Base-by-base conservation (phyloP, 768 basidiomycete species). In the Lentinula raphanica region DNA sequence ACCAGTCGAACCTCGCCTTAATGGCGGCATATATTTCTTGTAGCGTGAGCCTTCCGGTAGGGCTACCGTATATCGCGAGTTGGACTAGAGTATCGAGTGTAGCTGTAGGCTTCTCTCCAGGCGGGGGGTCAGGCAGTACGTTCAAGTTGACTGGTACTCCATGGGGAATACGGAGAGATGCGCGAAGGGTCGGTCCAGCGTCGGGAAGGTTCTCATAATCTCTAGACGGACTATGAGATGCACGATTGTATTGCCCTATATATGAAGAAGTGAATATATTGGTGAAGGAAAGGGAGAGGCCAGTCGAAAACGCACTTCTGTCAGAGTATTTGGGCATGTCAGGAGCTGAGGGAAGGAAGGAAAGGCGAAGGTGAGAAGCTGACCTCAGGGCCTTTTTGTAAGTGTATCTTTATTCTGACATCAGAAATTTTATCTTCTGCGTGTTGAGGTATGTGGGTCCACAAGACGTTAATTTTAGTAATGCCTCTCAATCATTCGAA, bases 1-100 rank as follows among this genome's bases (percentile, higher is more conserved):
- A 88, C 68, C 79, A 88, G 9, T 75, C 64, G 49, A 86, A 90
- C 21, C 86, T 70, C 0, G 72, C 67, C 61, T 83, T 79, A 3
- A 90, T 71, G 1, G 78, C 79, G 0, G 60, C 50, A 54, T 86
- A 88, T 5, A 90, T 86, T 59, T 84, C 86, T 45, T 83, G 79
- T 1, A 90, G 73, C 0, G 88, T 86, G 2, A 89, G 71, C 54
- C 73, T 76, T 56, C 79, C 76, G 27, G 66, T 65, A 0, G 76
- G 73, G 59, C 85, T 88, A 0, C 84, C 84, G 50, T 81, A 80
- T 38, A 90, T 90, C 0, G 88, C 88, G 12, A 88, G 73, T 62
- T 86, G 80, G 40, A 85, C 69, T 25, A 76, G 57, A 0, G 68
- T 55, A n/a, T 73, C 65, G 38, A 68, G 63, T 53, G 71, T 65